Base-by-base conservation (phyloP, 768 basidiomycete species). In the Boletus sp. region DNA sequence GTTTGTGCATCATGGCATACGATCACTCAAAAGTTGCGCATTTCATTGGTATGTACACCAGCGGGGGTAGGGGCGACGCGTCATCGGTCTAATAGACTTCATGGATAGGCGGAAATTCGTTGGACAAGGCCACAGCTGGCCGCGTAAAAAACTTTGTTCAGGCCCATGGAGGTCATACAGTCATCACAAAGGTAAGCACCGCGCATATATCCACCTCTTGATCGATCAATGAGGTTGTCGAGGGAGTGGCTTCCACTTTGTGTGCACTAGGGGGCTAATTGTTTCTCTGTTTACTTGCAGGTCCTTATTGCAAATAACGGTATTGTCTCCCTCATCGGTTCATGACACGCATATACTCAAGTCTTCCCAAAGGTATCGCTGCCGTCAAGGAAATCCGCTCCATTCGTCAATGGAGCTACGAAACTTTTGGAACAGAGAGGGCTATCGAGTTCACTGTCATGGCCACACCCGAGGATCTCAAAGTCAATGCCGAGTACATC, bases 301-400 rank as follows among this genome's bases (percentile, higher is more conserved):
- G 89, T 98, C 66, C 89, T 98, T 65, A 98, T 99, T 74, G 95
- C 95, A 61, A 98, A 98, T 76, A 98, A 98, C 74, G 96, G 95
- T 90, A 65, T 47, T 73, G 68, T 50, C 42, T 40, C 6, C 40
- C 20, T 41, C 32, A 9, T 35, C 40, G 14, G 9, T 46, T 12
- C 57, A 24, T 33, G 36, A 18, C 56, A 51, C 55, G 64, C 54
- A 66, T 59, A 60, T 62, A 70, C 49, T 75, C 59, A 46, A 5
- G 57, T 65, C 20, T 58, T 51, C 35, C 54, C n/a, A 61, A 41
- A 92, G 92, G 92, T 82, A 99, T 98, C 68, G 96, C 96, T 50
- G 97, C 95, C 53, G 97, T 99, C 48, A 99, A 99, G 76, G 97
- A 98, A 77, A 99, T 99, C 67, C 87, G 97, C 48, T 98, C 97